Base-by-base conservation (phyloP, 805 yeast species). In the Candida pini region DNA sequence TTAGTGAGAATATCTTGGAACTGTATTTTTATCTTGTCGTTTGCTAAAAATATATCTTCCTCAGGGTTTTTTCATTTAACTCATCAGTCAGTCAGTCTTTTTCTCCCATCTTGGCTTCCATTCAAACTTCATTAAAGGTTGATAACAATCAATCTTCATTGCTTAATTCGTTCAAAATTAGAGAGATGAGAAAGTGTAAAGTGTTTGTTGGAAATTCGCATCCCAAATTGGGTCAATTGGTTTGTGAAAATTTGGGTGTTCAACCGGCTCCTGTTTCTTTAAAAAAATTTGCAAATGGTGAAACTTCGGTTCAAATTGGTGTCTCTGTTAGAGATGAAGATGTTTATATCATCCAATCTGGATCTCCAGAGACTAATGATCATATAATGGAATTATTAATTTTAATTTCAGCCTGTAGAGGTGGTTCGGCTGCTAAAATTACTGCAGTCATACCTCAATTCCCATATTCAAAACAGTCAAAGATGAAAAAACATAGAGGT, bases 401-500 rank as follows among this genome's bases (percentile, higher is more conserved):
- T 41, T 71, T 92, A 50, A 89, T 92, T 28, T 81, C 94, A 31
- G 98, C 97, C 33, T 90, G 97, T 62, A 79, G 89, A 49, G 96
- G 97, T 41, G 99, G 98, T 8, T 86, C 96, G 9, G 99, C 99
- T n/a, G 82, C 85, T 51, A 88, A 88, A 57, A 88, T 92, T 59
- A 92, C 90, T 9, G 97, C 97, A 8, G 98, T 92, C 21, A 80
- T 92, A 34, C 99, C 99, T 2, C 95, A 88, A 62, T 94, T 90
- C 59, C 98, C 98, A 22, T 92, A 92, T 66, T 86, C 97, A 9
- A 84, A 90, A 61, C 99, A 92, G 63, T 79, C 90, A 47, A 92
- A 94, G 66, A 92, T 92, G 99, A 92, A 92, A 67, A 92, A 88
- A 61, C 97, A 92, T 58, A 73, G 99, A 63, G 98, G 98, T 35